Percentiles rank a stretch among this genome's conserved stretches.
phyloP scores from a whole-genome alignment of 2,329 filamentous ascomycete species.

The Xylariomycetidae sp. region DNA sequence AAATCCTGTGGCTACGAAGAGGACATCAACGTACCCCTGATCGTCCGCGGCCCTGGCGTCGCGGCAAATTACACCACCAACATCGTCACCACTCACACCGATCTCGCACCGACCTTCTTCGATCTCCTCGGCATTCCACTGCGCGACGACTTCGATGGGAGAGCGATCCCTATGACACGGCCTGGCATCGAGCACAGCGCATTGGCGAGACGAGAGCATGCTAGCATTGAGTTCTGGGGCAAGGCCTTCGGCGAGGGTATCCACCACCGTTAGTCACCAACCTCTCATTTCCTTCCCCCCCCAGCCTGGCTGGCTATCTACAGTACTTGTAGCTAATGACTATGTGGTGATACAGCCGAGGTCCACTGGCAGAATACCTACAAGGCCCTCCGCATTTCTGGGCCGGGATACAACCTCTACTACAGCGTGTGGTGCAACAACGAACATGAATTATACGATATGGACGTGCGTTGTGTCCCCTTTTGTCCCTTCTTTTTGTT shows the following conservation, averaged over 20 bases:
- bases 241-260: constrained; percentile 13
- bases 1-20: constrained; percentile 54
- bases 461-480: constrained; percentile 39
- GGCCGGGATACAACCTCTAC: constrained; percentile 43
- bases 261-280: too few relatives aligned
- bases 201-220: constrained; percentile 36
- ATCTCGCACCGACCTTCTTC: constrained; percentile 50
- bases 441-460: constrained; percentile 51
- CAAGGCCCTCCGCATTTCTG: constrained; percentile 43
- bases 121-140: constrained; percentile 32
- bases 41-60: constrained; percentile 54
- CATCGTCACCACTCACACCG: constrained; percentile 48
- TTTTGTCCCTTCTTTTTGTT: constrained; percentile 44
- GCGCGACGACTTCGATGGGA: constrained; percentile 45
- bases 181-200: constrained; percentile 13
- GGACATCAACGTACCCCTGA: constrained; percentile 53
- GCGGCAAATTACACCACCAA: constrained; percentile 33
- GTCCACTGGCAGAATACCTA: constrained; percentile 51
- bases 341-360: too few relatives aligned
- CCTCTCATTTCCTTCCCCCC: too few relatives aligned
- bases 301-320: too few relatives aligned
- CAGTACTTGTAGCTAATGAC: too few relatives aligned
- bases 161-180: constrained; percentile 37
- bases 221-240: constrained; percentile 49
- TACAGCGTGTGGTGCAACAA: constrained; percentile 51